Conservation (phyloP, 1,139 yeast species). For the Kluyveromyces marxianus region DNA sequence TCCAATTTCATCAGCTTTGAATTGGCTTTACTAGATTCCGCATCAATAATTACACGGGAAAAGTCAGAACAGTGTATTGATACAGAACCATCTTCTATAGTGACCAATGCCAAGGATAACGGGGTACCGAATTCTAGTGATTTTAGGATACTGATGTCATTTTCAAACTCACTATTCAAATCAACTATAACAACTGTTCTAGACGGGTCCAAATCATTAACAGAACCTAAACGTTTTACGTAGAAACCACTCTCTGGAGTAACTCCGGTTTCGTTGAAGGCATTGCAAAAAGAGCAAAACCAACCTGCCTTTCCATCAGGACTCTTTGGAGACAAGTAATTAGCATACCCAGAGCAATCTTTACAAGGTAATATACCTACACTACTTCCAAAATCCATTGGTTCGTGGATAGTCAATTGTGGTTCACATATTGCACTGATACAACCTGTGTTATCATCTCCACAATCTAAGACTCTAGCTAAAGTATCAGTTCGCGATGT, state of each 20-base stretch:
- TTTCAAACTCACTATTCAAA: slow-evolving; percentile 4
- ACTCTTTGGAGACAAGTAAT: background rate
- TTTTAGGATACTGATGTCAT: slow-evolving; percentile 8
- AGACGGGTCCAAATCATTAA: background rate
- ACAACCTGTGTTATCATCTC: slow-evolving; percentile 10
- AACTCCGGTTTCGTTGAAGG: slow-evolving; percentile 8
- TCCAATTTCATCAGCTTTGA: slow-evolving; percentile 8
- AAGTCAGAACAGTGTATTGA: slow-evolving; percentile 4
- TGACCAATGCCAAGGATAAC: slow-evolving; percentile 7
- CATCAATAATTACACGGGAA: slow-evolving; percentile 3
- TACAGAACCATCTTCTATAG: slow-evolving; percentile 10
- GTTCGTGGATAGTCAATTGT: background rate
- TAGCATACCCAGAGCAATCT: slow-evolving; percentile 7
- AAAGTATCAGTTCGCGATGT: slow-evolving; percentile 13
- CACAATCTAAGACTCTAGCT: slow-evolving; percentile 6
- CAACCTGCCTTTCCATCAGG: slow-evolving; percentile 5
- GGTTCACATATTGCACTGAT: slow-evolving; percentile 12
- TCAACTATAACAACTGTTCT: slow-evolving; percentile 9
- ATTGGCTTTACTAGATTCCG: slow-evolving; percentile 6
- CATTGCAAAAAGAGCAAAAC: slow-evolving; percentile 13
- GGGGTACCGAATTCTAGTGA: background rate
- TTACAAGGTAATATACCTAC: slow-evolving; percentile 1
- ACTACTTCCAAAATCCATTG: background rate
- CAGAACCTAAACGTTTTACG: background rate
- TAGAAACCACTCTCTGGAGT: slow-evolving; percentile 1